Conservation (phyloP, 2,329 filamentous ascomycete genomes). For the Exophiala spinifera region DNA sequence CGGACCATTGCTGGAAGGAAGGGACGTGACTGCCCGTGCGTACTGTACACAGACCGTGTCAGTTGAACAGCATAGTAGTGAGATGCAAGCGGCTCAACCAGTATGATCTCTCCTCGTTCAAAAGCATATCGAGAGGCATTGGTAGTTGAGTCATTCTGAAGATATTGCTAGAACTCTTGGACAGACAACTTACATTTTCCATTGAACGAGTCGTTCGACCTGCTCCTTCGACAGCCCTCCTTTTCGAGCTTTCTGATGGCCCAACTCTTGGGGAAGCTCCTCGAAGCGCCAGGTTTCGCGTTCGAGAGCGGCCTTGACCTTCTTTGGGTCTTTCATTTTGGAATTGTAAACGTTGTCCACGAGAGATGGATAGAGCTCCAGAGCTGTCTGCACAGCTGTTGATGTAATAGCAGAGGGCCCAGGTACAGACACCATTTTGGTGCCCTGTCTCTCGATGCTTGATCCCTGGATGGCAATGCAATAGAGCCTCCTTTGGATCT, state of each 20-base stretch:
- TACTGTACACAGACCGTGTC: constrained; percentile 20
- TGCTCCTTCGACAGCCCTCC: constrained; percentile 24
- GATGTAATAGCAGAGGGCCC: neutral
- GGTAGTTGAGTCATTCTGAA: neutral
- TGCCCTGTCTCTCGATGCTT: neutral
- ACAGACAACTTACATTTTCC: constrained; percentile 41
- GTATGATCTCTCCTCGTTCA: too few species aligned
- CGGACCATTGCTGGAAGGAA: constrained; percentile 41
- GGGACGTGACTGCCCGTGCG: constrained; percentile 41
- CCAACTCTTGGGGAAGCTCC: constrained; percentile 32
- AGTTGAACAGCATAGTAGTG: neutral
- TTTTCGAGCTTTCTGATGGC: constrained; percentile 12
- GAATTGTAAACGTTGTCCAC: constrained; percentile 25
- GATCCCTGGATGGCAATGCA: neutral
- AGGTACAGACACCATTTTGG: neutral
- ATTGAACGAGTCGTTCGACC: constrained; percentile 41
- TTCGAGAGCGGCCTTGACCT: constrained; percentile 31
- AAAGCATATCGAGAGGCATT: too few species aligned
- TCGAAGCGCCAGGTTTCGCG: constrained; percentile 42
- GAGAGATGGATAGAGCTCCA: constrained; percentile 25
- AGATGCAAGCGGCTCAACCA: too few species aligned
- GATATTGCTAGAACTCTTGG: neutral
- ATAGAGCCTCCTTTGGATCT: too few species aligned
- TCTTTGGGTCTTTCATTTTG: constrained; percentile 27
- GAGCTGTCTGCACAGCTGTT: constrained; percentile 3